These are phyloP conservation scores for Anthoceros angustus DNA, from an alignment of 225 moss, liverwort and hornwort species.

Conservation along the genomic window DNA sequence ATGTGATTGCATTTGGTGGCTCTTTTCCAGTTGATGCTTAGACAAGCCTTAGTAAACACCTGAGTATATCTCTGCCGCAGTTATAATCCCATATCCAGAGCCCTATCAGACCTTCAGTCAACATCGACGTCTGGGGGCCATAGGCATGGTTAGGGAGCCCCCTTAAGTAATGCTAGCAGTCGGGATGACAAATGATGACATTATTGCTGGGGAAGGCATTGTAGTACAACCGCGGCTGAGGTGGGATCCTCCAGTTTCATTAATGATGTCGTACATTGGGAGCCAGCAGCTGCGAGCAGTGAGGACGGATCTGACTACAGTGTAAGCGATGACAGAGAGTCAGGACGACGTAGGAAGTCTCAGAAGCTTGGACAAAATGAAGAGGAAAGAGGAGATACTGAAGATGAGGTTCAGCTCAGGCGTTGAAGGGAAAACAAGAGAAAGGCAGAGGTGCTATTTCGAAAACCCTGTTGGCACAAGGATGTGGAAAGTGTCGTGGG, in stretches of 20 bases:
- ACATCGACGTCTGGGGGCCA: conserved; percentile 77
- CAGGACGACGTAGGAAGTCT: conserved; percentile 31
- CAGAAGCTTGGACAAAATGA: conserved; percentile 13
- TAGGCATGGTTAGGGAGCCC: conserved; percentile 78
- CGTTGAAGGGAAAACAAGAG: conserved; percentile 94
- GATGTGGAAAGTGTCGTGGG: background rate
- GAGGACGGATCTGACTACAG: conserved; percentile 98
- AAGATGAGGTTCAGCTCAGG: conserved; percentile 39
- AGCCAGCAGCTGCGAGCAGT: conserved; percentile 61
- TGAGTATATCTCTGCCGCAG: too few relatives aligned
- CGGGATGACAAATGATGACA: conserved; percentile 65
- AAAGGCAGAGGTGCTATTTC: conserved; percentile 42
- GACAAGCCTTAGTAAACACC: too few relatives aligned
- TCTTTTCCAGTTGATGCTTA: too few relatives aligned
- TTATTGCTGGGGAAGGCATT: conserved; percentile 42
- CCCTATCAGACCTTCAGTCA: conserved; percentile 89
- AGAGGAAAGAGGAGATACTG: conserved; percentile 21
- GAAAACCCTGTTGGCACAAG: background rate
- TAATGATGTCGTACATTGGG: conserved; percentile 92
- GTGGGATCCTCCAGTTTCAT: conserved; percentile 29
- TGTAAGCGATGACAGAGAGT: conserved; percentile 83
- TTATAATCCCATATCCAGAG: conserved; percentile 86
- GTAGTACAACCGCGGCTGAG: conserved; percentile 46
- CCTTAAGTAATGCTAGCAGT: conserved; percentile 55
- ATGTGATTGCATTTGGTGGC: too few relatives aligned